These are phyloP conservation scores for Ustilago nuda DNA, from an alignment of 1,284 basidiomycete species.

Conservation along the genomic window DNA sequence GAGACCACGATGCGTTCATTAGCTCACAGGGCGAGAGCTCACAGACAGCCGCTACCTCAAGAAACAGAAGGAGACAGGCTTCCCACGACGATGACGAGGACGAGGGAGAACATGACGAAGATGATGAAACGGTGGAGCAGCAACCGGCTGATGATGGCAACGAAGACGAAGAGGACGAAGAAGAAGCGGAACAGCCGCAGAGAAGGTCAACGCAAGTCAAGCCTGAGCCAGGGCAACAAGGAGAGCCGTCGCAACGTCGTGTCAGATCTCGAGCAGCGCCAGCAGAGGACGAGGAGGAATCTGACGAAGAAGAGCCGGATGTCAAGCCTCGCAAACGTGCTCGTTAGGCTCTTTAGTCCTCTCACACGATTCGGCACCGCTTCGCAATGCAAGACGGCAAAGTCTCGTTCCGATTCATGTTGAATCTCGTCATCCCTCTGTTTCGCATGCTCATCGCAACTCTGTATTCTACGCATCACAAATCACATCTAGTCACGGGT, in stretches of 20 bases:
- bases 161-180: conserved; percentile 8
- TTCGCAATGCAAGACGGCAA: background rate
- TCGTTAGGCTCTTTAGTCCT: conserved; percentile 6
- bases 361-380: background rate
- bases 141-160: background rate
- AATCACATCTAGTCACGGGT: background rate
- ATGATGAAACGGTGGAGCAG: background rate
- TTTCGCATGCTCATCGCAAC: background rate
- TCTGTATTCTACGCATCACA: background rate
- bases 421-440: background rate
- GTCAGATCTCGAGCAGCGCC: background rate
- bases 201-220: conserved; percentile 14
- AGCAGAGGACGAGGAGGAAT: conserved; percentile 1
- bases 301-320: conserved; percentile 22
- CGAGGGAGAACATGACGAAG: conserved; percentile 17
- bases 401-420: background rate
- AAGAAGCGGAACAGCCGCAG: conserved; percentile 8
- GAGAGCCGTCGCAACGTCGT: background rate
- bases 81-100: conserved; percentile 66
- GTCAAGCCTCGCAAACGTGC: conserved; percentile 26
- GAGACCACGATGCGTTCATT: conserved; percentile 5
- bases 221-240: conserved; percentile 23
- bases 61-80: conserved; percentile 23
- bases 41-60: conserved; percentile 1
- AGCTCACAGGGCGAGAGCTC: conserved; percentile 17